Evolutionary conservation across 371 early-diverging fungal genomes (phyloP), one percentile per base, ranked within the genome.

Genomic region (Rhizomucor pusillus): DNA sequence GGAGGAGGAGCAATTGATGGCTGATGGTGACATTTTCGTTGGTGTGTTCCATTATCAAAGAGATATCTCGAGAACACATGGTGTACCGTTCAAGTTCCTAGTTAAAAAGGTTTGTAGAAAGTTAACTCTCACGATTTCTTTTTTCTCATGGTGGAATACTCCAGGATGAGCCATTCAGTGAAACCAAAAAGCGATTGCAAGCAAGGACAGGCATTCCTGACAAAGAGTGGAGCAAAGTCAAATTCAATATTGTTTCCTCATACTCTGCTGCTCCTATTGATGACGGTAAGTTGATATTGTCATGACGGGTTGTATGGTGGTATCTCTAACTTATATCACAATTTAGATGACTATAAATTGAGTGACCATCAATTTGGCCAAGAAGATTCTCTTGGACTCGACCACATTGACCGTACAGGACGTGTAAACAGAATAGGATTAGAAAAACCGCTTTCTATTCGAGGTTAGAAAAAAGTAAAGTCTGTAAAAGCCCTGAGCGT

Each of bases 151-250:
- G 29, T 7, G 29, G 29, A 29, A 29, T 5, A 29, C 7, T 29
- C 20, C 50, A 63, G 57, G 88, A 80, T 36, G 95, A 95, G 62
- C 56, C 59, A 29, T 88, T 91, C 60, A 55, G 69, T 13, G 81
- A 80, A 1, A 88, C 89, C 18, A 90, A 88, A 76, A 66, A 75
- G 54, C 73, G 94, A 34, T 66, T 97, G 36, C 85, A 82, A 47
- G 70, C 68, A 51, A 72, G 88, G 40, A 71, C 89, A 6, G 92
- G 92, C 0, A 75, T 91, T 69, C 77, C 70, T 50, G 93, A 94
- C 47, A 94, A 92, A 77, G 96, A 95, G 22, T 89, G 91, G 71
- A 76, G 77, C 20, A 92, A 91, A 61, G 80, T 90, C 52, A 91
- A 88, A 60, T 73, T 87, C 47, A 70, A 74, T 3, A 50, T 82